Percentiles rank a stretch among this genome's conserved stretches.
Evolutionary conservation across 2,329 filamentous ascomycete genomes (phyloP).

Genomic region (Ophiostoma perfectum): DNA sequence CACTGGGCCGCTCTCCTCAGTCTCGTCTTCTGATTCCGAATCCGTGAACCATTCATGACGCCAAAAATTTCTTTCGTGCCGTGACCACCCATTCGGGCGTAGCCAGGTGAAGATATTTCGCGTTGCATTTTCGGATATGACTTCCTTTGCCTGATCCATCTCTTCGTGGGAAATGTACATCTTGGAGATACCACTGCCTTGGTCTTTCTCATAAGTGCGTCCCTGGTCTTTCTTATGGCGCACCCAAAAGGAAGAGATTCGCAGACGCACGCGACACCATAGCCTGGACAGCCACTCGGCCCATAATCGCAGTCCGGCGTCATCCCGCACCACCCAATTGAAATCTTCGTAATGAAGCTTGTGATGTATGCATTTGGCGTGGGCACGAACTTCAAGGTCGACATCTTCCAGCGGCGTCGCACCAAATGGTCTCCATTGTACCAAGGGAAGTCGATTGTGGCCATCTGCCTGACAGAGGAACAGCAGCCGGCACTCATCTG

Average conservation of each 20-base stretch:
- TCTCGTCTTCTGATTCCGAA: constrained; percentile 28
- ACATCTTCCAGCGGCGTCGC: constrained; percentile 29
- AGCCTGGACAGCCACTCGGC: not conserved
- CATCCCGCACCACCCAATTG: constrained; percentile 26
- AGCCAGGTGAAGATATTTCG: constrained; percentile 33
- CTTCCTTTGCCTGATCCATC: constrained; percentile 25
- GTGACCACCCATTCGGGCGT: constrained; percentile 28
- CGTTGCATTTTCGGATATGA: constrained; percentile 31
- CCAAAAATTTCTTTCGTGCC: constrained; percentile 28
- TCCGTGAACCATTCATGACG: constrained; percentile 29
- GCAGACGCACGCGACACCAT: not conserved
- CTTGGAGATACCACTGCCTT: not conserved
- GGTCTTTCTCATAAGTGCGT: not conserved
- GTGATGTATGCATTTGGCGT: constrained; percentile 30
- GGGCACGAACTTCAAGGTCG: constrained; percentile 31
- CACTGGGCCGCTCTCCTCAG: not conserved
- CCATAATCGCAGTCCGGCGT: not conserved
- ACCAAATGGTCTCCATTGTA: constrained; percentile 33
- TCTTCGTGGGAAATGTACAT: constrained; percentile 19
- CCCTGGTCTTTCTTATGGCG: not conserved
- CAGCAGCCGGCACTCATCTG: constrained; percentile 32
- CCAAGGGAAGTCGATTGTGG: constrained; percentile 28
- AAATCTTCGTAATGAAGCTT: constrained; percentile 29
- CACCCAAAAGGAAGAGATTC: not conserved
- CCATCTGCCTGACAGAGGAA: constrained; percentile 29